Percentiles rank a stretch among this genome's conserved stretches.
phyloP scores from a whole-genome alignment of 192 early-diverging fungal genomes.

The Backusella macrospora region DNA sequence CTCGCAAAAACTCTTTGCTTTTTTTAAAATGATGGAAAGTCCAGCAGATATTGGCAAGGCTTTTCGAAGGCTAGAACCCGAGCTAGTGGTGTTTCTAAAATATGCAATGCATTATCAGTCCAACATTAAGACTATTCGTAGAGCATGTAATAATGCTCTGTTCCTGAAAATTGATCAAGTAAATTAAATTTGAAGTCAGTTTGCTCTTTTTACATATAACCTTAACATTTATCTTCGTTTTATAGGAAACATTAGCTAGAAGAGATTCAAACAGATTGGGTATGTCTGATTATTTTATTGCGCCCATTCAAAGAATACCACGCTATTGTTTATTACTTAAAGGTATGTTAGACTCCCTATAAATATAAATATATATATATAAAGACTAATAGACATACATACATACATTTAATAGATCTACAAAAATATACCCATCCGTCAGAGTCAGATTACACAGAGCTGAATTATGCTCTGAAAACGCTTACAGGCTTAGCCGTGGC shows the following conservation, averaged over 20 bases:
- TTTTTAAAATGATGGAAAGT: constrained; percentile 22
- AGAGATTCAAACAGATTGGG: constrained; percentile 57
- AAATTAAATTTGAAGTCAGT: constrained; percentile 1
- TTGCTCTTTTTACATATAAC: neutral
- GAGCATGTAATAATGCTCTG: constrained; percentile 33
- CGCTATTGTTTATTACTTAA: constrained; percentile 71
- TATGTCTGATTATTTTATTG: constrained; percentile 71
- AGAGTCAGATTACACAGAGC: constrained; percentile 28
- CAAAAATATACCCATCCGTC: constrained; percentile 38
- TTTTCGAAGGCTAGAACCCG: constrained; percentile 24
- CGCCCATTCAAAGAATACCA: constrained; percentile 77
- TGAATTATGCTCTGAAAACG: constrained; percentile 35
- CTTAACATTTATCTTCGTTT: neutral
- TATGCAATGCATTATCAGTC: constrained; percentile 39
- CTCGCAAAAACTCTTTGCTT: constrained; percentile 26
- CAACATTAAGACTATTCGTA: constrained; percentile 27
- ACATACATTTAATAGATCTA: constrained; percentile 29
- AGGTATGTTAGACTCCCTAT: constrained; percentile 22
- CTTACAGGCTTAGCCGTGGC: constrained; percentile 33
- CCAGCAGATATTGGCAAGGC: constrained; percentile 30
- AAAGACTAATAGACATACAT: neutral
- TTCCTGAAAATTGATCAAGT: constrained; percentile 36
- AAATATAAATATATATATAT: neutral
- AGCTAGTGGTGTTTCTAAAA: constrained; percentile 35
- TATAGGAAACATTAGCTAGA: constrained; percentile 41